Percentiles rank a stretch among this genome's conserved stretches.
phyloP scores from a whole-genome alignment of 441 rosid species.

The Bruguiera hainesii region DNA sequence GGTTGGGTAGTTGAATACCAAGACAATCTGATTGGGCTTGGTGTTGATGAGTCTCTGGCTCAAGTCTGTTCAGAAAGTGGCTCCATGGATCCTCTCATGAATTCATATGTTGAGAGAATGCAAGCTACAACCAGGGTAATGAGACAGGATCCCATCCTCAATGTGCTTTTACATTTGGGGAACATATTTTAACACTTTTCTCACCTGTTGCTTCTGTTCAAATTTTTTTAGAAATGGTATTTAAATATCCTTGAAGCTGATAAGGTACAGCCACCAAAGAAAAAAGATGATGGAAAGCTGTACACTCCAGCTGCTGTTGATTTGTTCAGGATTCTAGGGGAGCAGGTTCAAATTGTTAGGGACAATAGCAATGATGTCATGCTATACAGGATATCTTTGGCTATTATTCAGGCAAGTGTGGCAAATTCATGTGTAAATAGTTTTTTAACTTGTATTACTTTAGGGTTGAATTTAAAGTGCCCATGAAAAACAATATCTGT shows the following conservation, averaged over 20 bases:
- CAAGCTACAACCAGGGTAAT: constrained; percentile 98
- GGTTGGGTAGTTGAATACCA: constrained; percentile 99
- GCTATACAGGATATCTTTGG: constrained; percentile 94
- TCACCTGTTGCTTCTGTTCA: constrained; percentile 11
- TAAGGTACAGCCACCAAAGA: constrained; percentile 96
- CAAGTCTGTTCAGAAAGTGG: constrained; percentile 99
- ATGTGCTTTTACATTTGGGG: constrained; percentile 7
- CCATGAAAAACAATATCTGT: neutral
- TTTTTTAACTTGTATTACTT: constrained; percentile 1
- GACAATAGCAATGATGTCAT: constrained; percentile 97
- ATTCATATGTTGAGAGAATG: constrained; percentile 97
- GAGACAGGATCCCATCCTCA: constrained; percentile 5
- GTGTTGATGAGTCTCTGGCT: constrained; percentile 97
- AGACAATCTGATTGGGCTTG: constrained; percentile 94
- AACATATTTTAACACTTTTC: constrained; percentile 15
- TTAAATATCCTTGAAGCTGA: constrained; percentile 93
- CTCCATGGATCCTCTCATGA: constrained; percentile 99
- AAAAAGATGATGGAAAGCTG: constrained; percentile 96
- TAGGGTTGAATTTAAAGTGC: neutral
- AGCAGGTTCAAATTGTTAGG: constrained; percentile 98
- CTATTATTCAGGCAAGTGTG: constrained; percentile 85
- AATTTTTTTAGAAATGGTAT: constrained; percentile 85
- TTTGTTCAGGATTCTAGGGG: constrained; percentile 95
- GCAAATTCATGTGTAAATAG: constrained; percentile 19
- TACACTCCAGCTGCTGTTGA: constrained; percentile 99